Percentiles rank a stretch among this genome's conserved stretches.
Conservation (phyloP, 345 rosid genomes). For the Populus tremula region DNA sequence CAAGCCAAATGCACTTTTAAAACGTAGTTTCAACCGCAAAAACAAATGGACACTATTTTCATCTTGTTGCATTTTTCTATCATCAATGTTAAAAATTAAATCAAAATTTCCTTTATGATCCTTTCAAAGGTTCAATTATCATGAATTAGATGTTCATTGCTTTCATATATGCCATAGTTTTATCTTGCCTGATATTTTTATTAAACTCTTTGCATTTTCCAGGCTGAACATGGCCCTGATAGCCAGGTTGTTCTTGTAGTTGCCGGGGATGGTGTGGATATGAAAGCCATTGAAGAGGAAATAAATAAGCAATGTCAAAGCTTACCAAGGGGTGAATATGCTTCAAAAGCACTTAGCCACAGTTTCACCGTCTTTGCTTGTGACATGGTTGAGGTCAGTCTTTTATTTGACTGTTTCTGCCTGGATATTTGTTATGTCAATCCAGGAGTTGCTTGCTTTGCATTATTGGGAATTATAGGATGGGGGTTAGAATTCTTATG, state of each 20-base stretch:
- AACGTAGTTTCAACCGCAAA: no score
- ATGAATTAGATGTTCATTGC: background rate
- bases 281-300: slow-evolving; percentile 73
- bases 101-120: background rate
- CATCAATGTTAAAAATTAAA: background rate
- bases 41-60: background rate
- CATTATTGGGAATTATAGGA: background rate
- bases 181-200: background rate
- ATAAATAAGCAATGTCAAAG: slow-evolving; percentile 63
- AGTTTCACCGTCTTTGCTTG: slow-evolving; percentile 74
- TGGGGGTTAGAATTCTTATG: background rate
- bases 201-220: slow-evolving; percentile 16
- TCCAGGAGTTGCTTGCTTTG: background rate
- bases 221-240: slow-evolving; percentile 99
- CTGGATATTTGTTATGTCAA: background rate
- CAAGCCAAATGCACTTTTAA: no score
- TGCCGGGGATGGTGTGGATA: slow-evolving; percentile 70
- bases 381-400: slow-evolving; percentile 77
- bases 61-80: background rate
- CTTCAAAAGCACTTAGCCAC: slow-evolving; percentile 78
- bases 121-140: background rate
- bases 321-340: slow-evolving; percentile 84
- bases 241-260: slow-evolving; percentile 92
- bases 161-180: background rate
- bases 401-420: background rate